A percentile compares a stretch with the other conserved stretches of the same genome.
These are phyloP conservation scores for Plasmodium coatneyi DNA, from an alignment of 169 alveolate genomes.

Conservation along the genomic window DNA sequence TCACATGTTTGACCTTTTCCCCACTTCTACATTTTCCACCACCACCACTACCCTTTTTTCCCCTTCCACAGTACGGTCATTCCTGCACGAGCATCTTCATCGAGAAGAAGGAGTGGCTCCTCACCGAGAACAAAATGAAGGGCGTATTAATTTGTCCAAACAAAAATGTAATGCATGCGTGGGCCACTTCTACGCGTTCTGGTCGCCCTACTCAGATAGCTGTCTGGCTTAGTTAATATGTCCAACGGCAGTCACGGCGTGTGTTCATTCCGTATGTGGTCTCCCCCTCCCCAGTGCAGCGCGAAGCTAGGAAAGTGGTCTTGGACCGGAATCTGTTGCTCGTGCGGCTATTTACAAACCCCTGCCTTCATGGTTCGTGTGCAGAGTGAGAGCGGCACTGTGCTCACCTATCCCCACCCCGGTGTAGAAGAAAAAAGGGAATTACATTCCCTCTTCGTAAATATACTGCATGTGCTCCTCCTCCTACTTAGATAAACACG, in stretches of 20 bases:
- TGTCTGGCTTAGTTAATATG: neutral
- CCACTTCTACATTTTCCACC: neutral
- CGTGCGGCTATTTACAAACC: slow-evolving; percentile 64
- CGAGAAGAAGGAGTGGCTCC: slow-evolving; percentile 49
- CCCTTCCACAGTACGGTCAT: slow-evolving; percentile 28
- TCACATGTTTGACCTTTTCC: neutral
- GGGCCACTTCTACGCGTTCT: neutral
- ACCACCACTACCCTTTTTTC: neutral
- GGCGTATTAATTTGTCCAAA: slow-evolving; percentile 54
- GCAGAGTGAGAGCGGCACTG: neutral
- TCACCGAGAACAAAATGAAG: slow-evolving; percentile 39
- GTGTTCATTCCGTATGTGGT: neutral
- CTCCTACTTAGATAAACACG: neutral
- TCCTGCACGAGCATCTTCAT: slow-evolving; percentile 64
- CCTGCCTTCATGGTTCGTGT: slow-evolving; percentile 67
- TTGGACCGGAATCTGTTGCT: slow-evolving; percentile 72
- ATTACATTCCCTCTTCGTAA: neutral
- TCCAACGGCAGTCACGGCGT: neutral
- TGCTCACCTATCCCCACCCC: neutral
- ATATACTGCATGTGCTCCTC: neutral
- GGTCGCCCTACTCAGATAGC: neutral
- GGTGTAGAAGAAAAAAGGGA: neutral
- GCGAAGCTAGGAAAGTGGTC: slow-evolving; percentile 66
- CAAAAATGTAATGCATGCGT: neutral
- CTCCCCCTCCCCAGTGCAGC: slow-evolving; percentile 26